These are phyloP conservation scores for Gonapodya sp. DNA, from an alignment of 192 early-diverging fungal genomes.

Conservation along the genomic window DNA sequence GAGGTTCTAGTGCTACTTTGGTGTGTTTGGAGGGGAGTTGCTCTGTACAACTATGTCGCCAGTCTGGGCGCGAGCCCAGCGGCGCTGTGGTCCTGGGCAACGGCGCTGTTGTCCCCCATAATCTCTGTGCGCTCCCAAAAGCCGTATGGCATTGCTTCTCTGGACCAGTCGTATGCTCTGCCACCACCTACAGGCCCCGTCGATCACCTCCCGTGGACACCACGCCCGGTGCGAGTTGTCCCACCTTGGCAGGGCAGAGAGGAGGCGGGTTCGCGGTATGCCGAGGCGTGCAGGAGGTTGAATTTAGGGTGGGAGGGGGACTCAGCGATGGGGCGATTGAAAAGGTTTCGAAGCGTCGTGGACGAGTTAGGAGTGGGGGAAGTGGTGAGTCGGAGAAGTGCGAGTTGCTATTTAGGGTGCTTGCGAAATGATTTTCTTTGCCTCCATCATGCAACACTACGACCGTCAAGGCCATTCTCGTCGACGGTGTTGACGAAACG, in stretches of 20 bases:
- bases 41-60: background rate
- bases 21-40: background rate
- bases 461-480: background rate
- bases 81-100: no score
- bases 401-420: background rate
- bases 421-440: background rate
- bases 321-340: background rate
- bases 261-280: background rate
- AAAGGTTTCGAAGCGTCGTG: background rate
- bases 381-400: conserved; percentile 6
- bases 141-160: no score
- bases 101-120: no score
- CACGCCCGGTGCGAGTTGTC: background rate
- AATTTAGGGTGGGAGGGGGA: background rate
- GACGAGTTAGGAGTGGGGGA: background rate
- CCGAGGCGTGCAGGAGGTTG: background rate
- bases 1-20: background rate
- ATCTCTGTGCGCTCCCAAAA: no score
- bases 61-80: no score
- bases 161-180: no score
- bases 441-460: no score
- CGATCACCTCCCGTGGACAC: no score
- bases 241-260: background rate
- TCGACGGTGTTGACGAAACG: conserved; percentile 4
- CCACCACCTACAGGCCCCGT: no score